These are phyloP conservation scores for Melampsora americana DNA, from an alignment of 1,284 basidiomycete genomes.

Conservation along the genomic window DNA sequence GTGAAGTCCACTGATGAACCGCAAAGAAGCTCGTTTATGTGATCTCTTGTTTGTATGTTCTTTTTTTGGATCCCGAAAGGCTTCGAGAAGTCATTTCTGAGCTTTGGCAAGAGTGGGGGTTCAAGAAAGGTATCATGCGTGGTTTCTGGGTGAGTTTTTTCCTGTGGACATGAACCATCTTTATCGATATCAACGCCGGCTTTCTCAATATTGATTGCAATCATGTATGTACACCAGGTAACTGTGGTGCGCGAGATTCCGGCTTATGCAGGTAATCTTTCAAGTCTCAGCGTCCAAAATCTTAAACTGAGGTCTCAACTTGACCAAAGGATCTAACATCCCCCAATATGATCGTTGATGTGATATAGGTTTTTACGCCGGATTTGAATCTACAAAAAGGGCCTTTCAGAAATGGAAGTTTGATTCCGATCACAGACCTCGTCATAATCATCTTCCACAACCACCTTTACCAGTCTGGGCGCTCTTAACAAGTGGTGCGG, in stretches of 20 bases:
- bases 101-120: conserved; percentile 80
- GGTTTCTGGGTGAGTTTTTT: conserved; percentile 76
- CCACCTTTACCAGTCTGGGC: conserved; percentile 79
- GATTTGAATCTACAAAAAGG: conserved; percentile 84
- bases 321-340: conserved; percentile 4
- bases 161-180: background rate
- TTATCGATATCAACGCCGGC: background rate
- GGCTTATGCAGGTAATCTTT: conserved; percentile 71
- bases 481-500: conserved; percentile 75
- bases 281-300: conserved; percentile 46
- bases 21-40: conserved; percentile 64
- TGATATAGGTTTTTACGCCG: conserved; percentile 61
- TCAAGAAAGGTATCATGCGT: conserved; percentile 83
- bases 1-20: conserved; percentile 57
- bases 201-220: conserved; percentile 14
- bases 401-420: conserved; percentile 61
- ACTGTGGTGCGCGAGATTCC: conserved; percentile 89
- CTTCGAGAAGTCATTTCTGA: conserved; percentile 63
- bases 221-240: conserved; percentile 59
- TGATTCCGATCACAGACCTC: conserved; percentile 47
- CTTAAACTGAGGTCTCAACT: background rate
- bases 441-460: conserved; percentile 8
- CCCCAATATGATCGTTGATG: background rate
- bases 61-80: conserved; percentile 56
- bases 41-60: conserved; percentile 45